Evolutionary conservation across 2,329 filamentous ascomycete species (phyloP).

Genomic region (Hirsutella minnesotensis): DNA sequence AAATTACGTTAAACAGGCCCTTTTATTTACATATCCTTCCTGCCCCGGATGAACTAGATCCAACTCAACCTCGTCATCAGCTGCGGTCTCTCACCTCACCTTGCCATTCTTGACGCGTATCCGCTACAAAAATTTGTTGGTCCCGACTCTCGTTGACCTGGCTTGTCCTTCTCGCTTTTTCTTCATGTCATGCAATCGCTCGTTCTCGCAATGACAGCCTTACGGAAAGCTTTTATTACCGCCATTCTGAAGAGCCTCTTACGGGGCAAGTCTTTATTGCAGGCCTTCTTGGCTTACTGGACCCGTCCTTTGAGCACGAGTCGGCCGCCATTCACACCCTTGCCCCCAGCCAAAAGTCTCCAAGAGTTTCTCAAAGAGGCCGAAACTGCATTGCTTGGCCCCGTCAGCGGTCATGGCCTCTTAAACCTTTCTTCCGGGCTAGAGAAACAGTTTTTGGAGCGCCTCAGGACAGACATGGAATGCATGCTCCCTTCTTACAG

Average conservation of each 20-base stretch:
- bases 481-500: conserved; percentile 58
- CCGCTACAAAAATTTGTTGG: neutral
- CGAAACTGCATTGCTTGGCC: conserved; percentile 37
- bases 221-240: conserved; percentile 41
- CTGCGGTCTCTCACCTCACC: neutral
- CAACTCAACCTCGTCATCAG: neutral
- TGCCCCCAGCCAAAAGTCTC: conserved; percentile 16
- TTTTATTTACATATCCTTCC: neutral
- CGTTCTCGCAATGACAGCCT: conserved; percentile 44
- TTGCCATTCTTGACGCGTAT: neutral
- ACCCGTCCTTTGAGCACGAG: conserved; percentile 27
- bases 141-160: neutral
- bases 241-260: conserved; percentile 46
- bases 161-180: neutral
- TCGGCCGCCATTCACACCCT: conserved; percentile 11
- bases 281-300: conserved; percentile 45
- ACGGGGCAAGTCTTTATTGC: conserved; percentile 46
- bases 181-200: conserved; percentile 34
- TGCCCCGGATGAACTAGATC: neutral
- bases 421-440: conserved; percentile 34
- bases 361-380: conserved; percentile 46
- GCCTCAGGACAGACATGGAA: conserved; percentile 36
- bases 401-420: conserved; percentile 33
- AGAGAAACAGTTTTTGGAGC: conserved; percentile 42
- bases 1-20: neutral